These are phyloP conservation scores for Blastocystis sp. DNA, from an alignment of 352 stramenopile genomes.

Conservation along the genomic window DNA sequence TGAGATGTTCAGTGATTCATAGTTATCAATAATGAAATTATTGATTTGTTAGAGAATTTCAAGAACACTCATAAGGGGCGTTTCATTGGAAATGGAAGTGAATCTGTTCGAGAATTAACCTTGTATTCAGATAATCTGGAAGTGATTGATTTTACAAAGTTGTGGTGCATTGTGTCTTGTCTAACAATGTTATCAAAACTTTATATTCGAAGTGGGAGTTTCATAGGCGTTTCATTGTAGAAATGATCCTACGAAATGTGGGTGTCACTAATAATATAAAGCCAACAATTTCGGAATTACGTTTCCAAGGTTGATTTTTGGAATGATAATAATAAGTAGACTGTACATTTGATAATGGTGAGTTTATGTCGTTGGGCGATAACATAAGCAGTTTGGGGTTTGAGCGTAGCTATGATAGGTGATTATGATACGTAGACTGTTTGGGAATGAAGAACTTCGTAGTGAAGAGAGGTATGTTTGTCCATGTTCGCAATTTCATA, in stretches of 20 bases:
- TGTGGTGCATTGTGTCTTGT: neutral
- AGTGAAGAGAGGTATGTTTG: neutral
- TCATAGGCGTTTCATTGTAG: neutral
- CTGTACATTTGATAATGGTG: neutral
- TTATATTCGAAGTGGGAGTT: neutral
- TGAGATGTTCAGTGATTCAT: neutral
- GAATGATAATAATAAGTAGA: neutral
- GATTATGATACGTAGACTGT: conserved; percentile 23
- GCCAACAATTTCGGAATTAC: neutral
- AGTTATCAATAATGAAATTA: conserved; percentile 11
- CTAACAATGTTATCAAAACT: conserved; percentile 9
- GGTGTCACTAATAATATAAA: neutral
- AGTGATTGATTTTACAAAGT: neutral
- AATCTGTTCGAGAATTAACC: neutral
- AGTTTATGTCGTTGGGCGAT: neutral
- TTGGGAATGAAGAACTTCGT: neutral
- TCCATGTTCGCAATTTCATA: neutral
- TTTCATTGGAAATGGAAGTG: neutral
- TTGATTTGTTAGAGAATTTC: neutral
- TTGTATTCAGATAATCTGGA: neutral
- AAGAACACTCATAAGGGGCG: neutral
- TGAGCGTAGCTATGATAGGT: neutral
- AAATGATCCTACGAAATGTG: neutral
- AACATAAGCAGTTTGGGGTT: neutral
- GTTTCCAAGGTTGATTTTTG: neutral